Evolutionary conservation across 139 green algal genomes (phyloP), one percentile per base, ranked within the genome.

Genomic region (Desmodesmus armatus): DNA sequence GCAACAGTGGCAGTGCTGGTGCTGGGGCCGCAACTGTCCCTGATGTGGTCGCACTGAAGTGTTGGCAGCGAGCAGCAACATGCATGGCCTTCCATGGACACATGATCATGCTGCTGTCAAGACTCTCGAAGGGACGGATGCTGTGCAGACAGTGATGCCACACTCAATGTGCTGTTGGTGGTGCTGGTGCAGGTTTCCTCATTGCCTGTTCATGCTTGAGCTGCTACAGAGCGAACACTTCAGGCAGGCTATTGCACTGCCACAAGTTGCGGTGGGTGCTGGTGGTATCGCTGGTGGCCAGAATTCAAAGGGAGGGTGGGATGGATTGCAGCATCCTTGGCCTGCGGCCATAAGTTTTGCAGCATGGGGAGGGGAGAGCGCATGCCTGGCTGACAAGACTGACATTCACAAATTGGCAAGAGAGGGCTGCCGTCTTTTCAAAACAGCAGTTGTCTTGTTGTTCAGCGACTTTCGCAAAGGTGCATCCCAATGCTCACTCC

Each of bases 141-240:
- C 17, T 27, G 60, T 25, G 9, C 21, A 35, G 25, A 25, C 31
- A n/a, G 60, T 69, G 21, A 37, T 69, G 17, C n/a, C 2, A 53
- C 3, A 31, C 40, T 84, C 5, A 33, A 3, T 0, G 33, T 86
- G 15, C 29, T 21, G 15, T 21, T 7, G 13, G n/a, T 53, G 17
- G 19, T 74, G 69, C 40, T 9, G 37, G 47, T 29, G 85, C 85
- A 97, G 94, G 81, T 98, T 96, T 65, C 96, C 96, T 27, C 95
- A 99, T 76, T 91, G 88, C 41, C 84, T 99, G 7, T 91, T 94
- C 65, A 98, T 98, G 78, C 87, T 98, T 40, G 92, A 97, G 25
- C 83, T 96, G 73, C 86, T 98, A 13, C 93, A 97, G 51, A 87
- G 83, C 76, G 35, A 89, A 2, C 89, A 93, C n/a, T 99, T 99